Evolutionary conservation across 352 stramenopile species (phyloP).

Genomic region (Phytophthora pini): DNA sequence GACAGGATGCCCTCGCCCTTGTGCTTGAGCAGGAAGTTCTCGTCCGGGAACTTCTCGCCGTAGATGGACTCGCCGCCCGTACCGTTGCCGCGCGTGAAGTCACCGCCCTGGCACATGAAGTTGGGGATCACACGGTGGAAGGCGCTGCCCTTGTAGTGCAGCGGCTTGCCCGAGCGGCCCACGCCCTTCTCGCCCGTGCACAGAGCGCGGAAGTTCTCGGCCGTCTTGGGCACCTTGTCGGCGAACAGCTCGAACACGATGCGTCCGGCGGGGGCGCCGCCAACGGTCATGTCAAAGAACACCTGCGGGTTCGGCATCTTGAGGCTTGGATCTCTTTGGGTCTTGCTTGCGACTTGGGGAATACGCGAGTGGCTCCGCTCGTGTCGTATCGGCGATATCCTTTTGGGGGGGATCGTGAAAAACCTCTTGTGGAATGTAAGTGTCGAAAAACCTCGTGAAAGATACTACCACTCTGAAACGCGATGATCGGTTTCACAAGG

Average conservation of each 20-base stretch:
- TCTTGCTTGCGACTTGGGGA: constrained; percentile 43
- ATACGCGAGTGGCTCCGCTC: constrained; percentile 31
- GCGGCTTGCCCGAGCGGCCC: constrained; percentile 73
- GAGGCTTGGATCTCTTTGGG: constrained; percentile 16
- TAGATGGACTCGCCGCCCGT: constrained; percentile 96
- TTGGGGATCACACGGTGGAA: constrained; percentile 95
- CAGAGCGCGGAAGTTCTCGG: constrained; percentile 98
- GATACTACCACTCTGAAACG: constrained; percentile 22
- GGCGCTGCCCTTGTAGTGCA: constrained; percentile 86
- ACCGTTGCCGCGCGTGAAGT: constrained; percentile 95
- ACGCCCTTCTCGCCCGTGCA: constrained; percentile 98
- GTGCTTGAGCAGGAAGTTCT: constrained; percentile 96
- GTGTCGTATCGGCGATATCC: constrained; percentile 6
- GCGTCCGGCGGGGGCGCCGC: constrained; percentile 88
- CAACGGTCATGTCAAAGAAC: constrained; percentile 99
- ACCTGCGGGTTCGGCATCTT: constrained; percentile 93
- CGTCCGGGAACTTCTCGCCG: constrained; percentile 95
- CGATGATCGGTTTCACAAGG: constrained; percentile 13
- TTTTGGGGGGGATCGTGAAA: constrained; percentile 16
- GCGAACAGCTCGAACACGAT: constrained; percentile 91
- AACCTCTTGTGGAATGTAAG: constrained; percentile 27
- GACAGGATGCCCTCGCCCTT: constrained; percentile 92
- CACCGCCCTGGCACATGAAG: constrained; percentile 97
- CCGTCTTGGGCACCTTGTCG: constrained; percentile 93
- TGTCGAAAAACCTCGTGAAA: constrained; percentile 26